Evolutionary conservation across 345 rosid genomes (phyloP), one percentile per base, ranked within the genome.

Genomic region (Aegle marmelos): DNA sequence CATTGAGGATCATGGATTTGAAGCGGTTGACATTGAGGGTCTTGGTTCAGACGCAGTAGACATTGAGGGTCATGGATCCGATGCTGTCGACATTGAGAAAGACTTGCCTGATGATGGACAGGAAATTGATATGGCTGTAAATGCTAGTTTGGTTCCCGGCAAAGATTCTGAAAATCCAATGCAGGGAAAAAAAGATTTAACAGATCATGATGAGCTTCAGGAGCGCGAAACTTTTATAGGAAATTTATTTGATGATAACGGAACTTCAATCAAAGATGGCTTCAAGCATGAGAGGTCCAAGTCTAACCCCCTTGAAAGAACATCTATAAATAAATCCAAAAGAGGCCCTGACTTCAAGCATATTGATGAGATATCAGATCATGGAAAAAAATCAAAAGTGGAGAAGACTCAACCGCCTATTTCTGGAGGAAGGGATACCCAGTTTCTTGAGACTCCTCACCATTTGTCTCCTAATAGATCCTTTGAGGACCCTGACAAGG

Each of bases 161-260:
- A 50, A 74, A 70, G 88, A 76, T 31, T 69, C 73, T 27, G 81
- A 79, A 62, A 77, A 70, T 76, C 78, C 66, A 41, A 72, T 54
- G 60, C 86, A 75, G 82, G 91, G 82, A 75, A 76, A 80, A 53
- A 84, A 75, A 74, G 78, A 60, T 34, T 57, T 80, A 39, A 79
- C 83, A 62, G 87, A 81, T 82, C 85, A 75, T 30, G 86, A 89
- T 83, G 83, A 84, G 45, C 76, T 82, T 68, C 85, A 54, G 73
- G 92, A 87, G 78, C 88, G 89, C 74, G 85, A 90, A 86, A 85
- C 81, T 82, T 83, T 91, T 82, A 91, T 91, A 68, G 98, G 97
- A 76, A 91, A 87, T 78, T 76, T 92, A 86, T 92, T 96, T 86
- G 97, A 92, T 83, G 97, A 91, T 72, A 85, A 86, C 61, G 92